Conservation (phyloP, 73 alveolate species). For the Symbiodinium pilosum region DNA sequence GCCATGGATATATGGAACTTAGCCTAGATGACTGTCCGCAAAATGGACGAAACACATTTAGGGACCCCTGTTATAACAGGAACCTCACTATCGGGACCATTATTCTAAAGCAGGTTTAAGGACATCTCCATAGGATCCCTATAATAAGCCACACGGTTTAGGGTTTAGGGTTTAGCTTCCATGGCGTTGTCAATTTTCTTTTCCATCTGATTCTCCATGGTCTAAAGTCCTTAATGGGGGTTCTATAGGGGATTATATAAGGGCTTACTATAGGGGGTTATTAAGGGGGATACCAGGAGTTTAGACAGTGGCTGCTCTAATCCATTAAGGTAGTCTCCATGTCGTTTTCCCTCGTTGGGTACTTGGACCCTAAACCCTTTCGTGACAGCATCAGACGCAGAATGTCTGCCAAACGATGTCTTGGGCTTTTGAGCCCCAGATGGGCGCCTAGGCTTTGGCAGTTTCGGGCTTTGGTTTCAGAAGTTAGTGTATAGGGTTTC, state of each 20-base stretch:
- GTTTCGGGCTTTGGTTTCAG: too few species aligned
- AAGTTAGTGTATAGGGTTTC: too few species aligned
- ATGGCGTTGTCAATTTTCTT: too few species aligned
- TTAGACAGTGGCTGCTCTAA: background rate
- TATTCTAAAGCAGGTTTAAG: too few species aligned
- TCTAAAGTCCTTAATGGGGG: background rate
- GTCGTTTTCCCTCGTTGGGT: background rate
- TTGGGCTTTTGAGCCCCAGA: conserved; percentile 44
- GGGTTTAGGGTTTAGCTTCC: background rate
- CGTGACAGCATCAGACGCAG: background rate
- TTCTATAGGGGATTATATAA: background rate
- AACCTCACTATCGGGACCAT: too few species aligned
- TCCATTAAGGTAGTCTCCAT: background rate
- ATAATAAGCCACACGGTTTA: background rate
- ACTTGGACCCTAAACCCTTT: background rate
- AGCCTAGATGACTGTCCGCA: too few species aligned
- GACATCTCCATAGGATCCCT: too few species aligned
- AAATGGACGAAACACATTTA: too few species aligned
- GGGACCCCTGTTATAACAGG: too few species aligned
- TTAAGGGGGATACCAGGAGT: background rate
- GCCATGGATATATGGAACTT: too few species aligned
- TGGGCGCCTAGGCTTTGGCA: too few species aligned
- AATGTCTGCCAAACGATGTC: conserved; percentile 23
- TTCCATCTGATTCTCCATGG: background rate
- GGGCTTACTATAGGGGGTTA: background rate